Conservation (phyloP, 2,329 filamentous ascomycete species). For the Cladorrhinum sp. region DNA sequence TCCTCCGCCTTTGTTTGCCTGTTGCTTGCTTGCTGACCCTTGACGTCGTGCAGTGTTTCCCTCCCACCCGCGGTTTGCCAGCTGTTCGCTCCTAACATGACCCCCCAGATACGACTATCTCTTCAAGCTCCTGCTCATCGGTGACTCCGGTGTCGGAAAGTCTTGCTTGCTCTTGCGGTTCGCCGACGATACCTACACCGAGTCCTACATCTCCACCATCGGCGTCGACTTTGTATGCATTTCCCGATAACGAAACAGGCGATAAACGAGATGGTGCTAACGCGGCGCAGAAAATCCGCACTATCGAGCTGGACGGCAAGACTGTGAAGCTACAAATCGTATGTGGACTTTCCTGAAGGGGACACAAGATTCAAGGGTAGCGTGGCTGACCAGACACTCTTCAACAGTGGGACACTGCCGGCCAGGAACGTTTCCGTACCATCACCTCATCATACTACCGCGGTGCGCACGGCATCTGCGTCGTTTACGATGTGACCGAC, state of each 20-base stretch:
- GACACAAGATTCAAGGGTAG: neutral
- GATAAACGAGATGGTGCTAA: conserved; percentile 16
- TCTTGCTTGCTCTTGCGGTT: conserved; percentile 97
- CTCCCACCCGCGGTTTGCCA: conserved; percentile 2
- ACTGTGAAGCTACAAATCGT: conserved; percentile 99
- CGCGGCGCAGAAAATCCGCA: conserved; percentile 85
- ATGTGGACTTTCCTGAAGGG: conserved; percentile 40
- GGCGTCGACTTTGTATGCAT: conserved; percentile 93
- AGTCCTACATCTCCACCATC: conserved; percentile 99
- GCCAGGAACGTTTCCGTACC: conserved; percentile 98
- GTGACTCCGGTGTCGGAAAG: conserved; percentile 99
- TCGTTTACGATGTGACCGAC: conserved; percentile 99
- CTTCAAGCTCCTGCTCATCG: conserved; percentile 99
- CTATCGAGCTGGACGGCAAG: conserved; percentile 98
- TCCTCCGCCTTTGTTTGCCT: conserved; percentile 14
- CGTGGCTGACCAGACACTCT: conserved; percentile 16
- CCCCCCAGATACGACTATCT: conserved; percentile 94
- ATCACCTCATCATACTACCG: conserved; percentile 99
- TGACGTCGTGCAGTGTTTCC: conserved; percentile 7
- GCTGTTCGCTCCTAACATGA: conserved; percentile 26
- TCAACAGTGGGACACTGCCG: conserved; percentile 92
- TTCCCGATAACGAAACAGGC: neutral
- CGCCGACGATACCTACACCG: conserved; percentile 98
- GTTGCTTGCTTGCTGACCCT: conserved; percentile 21
- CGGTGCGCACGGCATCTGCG: conserved; percentile 97